Evolutionary conservation across 805 yeast species (phyloP), one percentile per base, ranked within the genome.

Genomic region (Yarrowia sp.): DNA sequence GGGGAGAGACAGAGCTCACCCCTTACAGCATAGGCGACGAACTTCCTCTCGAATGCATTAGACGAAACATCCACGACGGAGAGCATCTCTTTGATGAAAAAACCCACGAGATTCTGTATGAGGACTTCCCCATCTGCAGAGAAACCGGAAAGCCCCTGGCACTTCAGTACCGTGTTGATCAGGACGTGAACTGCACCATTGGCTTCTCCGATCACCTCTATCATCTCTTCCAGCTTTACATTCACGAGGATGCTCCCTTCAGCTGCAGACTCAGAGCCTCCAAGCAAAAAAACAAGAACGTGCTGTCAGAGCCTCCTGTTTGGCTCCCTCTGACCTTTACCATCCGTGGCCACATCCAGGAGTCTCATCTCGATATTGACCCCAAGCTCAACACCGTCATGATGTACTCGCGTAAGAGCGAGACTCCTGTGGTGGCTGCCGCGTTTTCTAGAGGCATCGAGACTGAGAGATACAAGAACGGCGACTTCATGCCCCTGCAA

Each of bases 221-320:
- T 72, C 95, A 89, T 71, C 73, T 88, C 66, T 86, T 89, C 74
- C 93, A 89, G 75, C 77, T 88, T 53, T 88, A 88, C 72, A 77
- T 89, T 47, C 95, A 89, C 73, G 88, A 88, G 72, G 95, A 89
- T 72, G 85, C 83, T 8, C 95, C 95, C 33, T 84, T 86, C 71
- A 81, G 88, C 53, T 89, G 95, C 73, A 78, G 87, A 65, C 69
- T 87, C 9, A 28, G 44, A 17, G 69, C 69, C 35, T 58, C 65
- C 31, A 58, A 58, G 17, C 64, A 47, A 10, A 43, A 43, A n/a
- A 33, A 18, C 41, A 44, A 58, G 22, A 55, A 39, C 47, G 47
- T 39, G 31, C n/a, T 55, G 13, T 39, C 47, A 3, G 64, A 58
- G 28, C 51, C 64, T 4, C 31, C 64, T 7, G 18, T 36, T 33